phyloP scores from a whole-genome alignment of 371 early-diverging fungal genomes.

The Mortierella sp. region DNA sequence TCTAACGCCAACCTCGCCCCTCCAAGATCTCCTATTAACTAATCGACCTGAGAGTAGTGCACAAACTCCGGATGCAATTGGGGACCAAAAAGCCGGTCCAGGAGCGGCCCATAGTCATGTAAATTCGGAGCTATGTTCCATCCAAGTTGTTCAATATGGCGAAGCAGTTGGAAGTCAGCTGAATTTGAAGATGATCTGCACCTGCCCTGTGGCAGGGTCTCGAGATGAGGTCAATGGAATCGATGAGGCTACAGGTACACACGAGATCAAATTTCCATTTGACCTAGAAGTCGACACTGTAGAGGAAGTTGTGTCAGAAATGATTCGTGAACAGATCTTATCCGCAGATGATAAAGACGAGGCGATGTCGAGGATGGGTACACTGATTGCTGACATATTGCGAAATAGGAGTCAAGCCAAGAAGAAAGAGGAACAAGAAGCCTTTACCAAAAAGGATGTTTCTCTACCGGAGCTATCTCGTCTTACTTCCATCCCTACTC shows the following conservation, averaged over 20 bases:
- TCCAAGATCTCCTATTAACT: not conserved
- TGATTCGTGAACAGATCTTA: slow-evolving; percentile 61
- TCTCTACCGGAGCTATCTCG: not conserved
- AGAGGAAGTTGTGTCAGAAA: slow-evolving; percentile 77
- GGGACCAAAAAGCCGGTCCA: not conserved
- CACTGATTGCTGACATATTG: slow-evolving; percentile 24
- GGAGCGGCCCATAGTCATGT: slow-evolving; percentile 23
- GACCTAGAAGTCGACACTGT: slow-evolving; percentile 76
- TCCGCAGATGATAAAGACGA: slow-evolving; percentile 52
- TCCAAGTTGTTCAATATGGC: slow-evolving; percentile 51
- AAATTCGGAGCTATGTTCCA: slow-evolving; percentile 48
- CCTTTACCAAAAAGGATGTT: not conserved
- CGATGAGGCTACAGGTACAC: slow-evolving; percentile 46
- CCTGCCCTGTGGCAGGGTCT: slow-evolving; percentile 56
- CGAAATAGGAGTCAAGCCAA: slow-evolving; percentile 19
- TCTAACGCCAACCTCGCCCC: slow-evolving; percentile 41
- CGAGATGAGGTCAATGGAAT: no score
- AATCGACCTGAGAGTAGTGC: not conserved
- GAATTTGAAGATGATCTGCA: slow-evolving; percentile 56
- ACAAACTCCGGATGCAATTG: not conserved
- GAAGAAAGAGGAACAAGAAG: slow-evolving; percentile 6
- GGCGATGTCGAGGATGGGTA: slow-evolving; percentile 47
- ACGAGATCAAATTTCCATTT: slow-evolving; percentile 82
- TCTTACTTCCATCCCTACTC: not conserved
- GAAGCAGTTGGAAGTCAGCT: slow-evolving; percentile 32